Evolutionary conservation across 345 rosid genomes (phyloP).

Genomic region (Xanthoceras sorbifolium): DNA sequence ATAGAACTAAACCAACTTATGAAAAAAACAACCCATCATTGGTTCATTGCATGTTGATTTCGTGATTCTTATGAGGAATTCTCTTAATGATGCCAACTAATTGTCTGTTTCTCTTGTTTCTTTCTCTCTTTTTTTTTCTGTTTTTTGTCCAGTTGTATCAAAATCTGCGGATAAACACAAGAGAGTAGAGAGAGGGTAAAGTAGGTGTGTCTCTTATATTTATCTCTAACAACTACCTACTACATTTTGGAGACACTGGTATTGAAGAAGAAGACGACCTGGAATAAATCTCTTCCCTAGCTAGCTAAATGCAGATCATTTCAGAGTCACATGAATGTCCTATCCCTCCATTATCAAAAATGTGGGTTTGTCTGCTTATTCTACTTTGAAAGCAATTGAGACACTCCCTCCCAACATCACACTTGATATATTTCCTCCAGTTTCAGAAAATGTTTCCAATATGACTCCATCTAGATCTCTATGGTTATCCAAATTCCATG

Average conservation of each 20-base stretch:
- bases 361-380: conserved; percentile 7
- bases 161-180: not conserved
- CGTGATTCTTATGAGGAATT: not conserved
- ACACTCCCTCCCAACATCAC: not conserved
- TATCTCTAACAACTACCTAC: not conserved
- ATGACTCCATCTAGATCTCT: no score
- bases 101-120: not conserved
- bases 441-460: not conserved
- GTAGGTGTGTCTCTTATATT: not conserved
- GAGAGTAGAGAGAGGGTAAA: not conserved
- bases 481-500: not conserved
- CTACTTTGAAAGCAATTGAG: not conserved
- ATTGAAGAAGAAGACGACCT: conserved; percentile 26
- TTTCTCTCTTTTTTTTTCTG: not conserved
- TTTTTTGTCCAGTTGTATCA: not conserved
- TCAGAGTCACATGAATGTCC: conserved; percentile 10
- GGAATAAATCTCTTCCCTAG: not conserved
- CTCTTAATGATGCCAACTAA: not conserved
- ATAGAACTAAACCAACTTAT: not conserved
- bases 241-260: not conserved
- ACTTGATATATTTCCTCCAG: not conserved
- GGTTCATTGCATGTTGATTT: not conserved
- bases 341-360: not conserved
- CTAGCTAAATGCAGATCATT: not conserved
- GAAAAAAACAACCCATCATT: not conserved